Evolutionary conservation across 202 grass and related monocot species (phyloP).

Genomic region (Brachypodium distachyon): DNA sequence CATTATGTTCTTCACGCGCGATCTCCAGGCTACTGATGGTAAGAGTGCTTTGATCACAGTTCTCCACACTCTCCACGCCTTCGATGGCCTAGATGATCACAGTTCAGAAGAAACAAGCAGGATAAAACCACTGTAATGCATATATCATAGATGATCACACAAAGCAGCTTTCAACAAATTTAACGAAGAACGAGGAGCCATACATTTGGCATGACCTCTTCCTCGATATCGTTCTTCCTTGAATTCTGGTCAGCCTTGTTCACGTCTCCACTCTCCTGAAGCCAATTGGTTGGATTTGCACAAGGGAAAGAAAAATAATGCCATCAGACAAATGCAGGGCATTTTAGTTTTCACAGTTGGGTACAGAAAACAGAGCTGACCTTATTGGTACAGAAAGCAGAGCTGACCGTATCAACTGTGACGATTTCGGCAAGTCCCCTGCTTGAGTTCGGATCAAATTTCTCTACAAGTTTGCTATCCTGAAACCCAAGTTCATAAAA

Average conservation of each 20-base stretch:
- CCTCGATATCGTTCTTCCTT: not conserved
- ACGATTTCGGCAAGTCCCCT: not conserved
- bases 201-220: not conserved
- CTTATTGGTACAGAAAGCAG: not conserved
- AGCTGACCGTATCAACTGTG: not conserved
- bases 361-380: not conserved
- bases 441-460: not conserved
- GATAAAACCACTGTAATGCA: not conserved
- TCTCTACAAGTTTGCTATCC: not conserved
- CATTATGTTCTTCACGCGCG: not conserved
- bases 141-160: not conserved
- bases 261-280: not conserved
- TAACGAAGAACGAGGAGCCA: not conserved
- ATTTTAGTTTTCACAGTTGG: not conserved
- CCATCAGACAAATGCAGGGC: not conserved
- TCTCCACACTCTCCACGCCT: not conserved
- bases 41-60: not conserved
- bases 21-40: not conserved
- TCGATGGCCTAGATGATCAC: not conserved
- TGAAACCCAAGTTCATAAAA: not conserved
- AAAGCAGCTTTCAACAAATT: not conserved
- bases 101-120: not conserved
- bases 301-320: not conserved
- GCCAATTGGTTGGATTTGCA: not conserved
- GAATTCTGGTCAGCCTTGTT: not conserved